phyloP scores from a whole-genome alignment of 148 eudicot genomes.

The Vaccinium corymbosum region DNA sequence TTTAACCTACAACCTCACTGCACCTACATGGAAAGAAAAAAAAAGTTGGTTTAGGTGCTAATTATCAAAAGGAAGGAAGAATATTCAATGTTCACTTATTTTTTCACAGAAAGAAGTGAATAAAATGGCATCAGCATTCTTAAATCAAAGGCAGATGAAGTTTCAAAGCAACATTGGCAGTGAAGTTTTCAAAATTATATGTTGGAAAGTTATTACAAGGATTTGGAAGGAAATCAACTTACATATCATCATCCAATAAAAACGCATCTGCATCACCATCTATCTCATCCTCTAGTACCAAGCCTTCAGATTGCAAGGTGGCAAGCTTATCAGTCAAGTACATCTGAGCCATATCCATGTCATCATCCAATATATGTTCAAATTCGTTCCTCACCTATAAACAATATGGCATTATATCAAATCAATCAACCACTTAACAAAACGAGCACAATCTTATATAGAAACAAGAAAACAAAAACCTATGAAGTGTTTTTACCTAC shows the following conservation, averaged over 20 bases:
- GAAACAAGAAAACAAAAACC: not conserved
- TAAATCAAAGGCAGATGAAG: not conserved
- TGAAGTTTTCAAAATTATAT: not conserved
- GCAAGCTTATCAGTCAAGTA: conserved; percentile 5
- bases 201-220: conserved; percentile 1
- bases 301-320: not conserved
- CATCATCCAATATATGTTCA: conserved; percentile 11
- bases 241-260: not conserved
- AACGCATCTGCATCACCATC: not conserved
- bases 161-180: not conserved
- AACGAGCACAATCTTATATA: not conserved
- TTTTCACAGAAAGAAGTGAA: not conserved
- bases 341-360: not conserved
- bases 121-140: not conserved
- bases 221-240: not conserved
- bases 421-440: not conserved
- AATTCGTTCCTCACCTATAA: conserved; percentile 2
- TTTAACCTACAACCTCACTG: not conserved
- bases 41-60: not conserved
- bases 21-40: too few species aligned
- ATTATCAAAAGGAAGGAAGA: not conserved
- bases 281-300: not conserved
- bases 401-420: not conserved
- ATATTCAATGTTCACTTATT: not conserved
- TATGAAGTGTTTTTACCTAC: not conserved